A percentile compares a stretch with the other conserved stretches of the same genome.
Conservation (phyloP, 139 green algal genomes). For the Auxenochlorella pyrenoidosa region DNA sequence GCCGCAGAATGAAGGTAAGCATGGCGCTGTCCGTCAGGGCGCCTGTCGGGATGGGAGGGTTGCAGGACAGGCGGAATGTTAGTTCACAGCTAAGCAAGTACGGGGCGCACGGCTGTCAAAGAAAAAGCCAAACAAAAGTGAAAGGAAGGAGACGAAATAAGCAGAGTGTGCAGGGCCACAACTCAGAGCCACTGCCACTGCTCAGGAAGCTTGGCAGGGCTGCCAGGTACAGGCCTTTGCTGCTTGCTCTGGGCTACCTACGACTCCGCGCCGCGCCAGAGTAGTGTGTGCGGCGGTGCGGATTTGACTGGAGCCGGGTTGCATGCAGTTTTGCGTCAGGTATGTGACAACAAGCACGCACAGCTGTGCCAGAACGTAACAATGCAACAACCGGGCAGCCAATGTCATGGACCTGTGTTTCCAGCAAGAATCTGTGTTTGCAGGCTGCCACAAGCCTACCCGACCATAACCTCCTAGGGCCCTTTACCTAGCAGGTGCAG, state of each 20-base stretch:
- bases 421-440: no score
- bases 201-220: not conserved
- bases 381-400: not conserved
- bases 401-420: not conserved
- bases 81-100: not conserved
- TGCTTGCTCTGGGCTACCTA: slow-evolving; percentile 35
- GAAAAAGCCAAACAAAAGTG: no score
- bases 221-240: slow-evolving; percentile 12
- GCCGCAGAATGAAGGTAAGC: slow-evolving; percentile 81
- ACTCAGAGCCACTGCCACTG: slow-evolving; percentile 20
- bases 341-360: no score
- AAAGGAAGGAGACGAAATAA: not conserved
- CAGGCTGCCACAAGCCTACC: no score
- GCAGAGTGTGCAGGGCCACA: not conserved
- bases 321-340: not conserved
- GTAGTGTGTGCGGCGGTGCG: slow-evolving; percentile 2
- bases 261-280: slow-evolving; percentile 20
- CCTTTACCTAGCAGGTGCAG: slow-evolving; percentile 85
- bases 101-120: no score
- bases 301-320: slow-evolving; percentile 30
- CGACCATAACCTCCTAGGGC: no score
- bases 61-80: not conserved
- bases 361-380: no score
- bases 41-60: slow-evolving; percentile 21
- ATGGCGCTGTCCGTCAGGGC: slow-evolving; percentile 76